phyloP scores from a whole-genome alignment of 2,329 filamentous ascomycete genomes.

The Sporothrix pseudoabietina region DNA sequence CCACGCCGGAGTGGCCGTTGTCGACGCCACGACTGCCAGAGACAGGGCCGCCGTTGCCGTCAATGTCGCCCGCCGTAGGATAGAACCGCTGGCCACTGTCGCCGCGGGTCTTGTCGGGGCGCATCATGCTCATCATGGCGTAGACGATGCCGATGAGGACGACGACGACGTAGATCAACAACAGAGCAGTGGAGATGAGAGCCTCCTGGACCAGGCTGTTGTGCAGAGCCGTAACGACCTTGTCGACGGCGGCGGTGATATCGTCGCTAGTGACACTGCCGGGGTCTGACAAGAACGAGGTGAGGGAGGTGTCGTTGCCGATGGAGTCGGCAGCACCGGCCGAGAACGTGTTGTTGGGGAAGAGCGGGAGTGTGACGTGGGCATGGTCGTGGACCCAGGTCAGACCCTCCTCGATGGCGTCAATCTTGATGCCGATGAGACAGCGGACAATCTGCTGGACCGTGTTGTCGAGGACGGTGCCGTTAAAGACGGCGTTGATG shows the following conservation, averaged over 20 bases:
- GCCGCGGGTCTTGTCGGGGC: slow-evolving; percentile 60
- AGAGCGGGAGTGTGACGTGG: slow-evolving; percentile 75
- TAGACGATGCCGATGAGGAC: slow-evolving; percentile 73
- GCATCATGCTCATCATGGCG: slow-evolving; percentile 62
- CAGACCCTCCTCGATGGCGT: slow-evolving; percentile 81
- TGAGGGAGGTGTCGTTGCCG: slow-evolving; percentile 59
- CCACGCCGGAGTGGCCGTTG: slow-evolving; percentile 3
- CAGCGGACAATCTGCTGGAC: slow-evolving; percentile 81
- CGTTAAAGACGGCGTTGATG: slow-evolving; percentile 77
- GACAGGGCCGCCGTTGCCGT: neutral
- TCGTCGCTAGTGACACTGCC: slow-evolving; percentile 75
- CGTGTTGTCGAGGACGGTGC: slow-evolving; percentile 76
- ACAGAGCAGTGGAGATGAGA: slow-evolving; percentile 72
- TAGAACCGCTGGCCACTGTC: slow-evolving; percentile 56
- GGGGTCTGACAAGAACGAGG: slow-evolving; percentile 76
- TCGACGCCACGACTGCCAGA: neutral
- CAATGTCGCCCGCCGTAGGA: neutral
- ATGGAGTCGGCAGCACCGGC: slow-evolving; percentile 68
- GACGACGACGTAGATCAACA: slow-evolving; percentile 77
- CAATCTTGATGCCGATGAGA: slow-evolving; percentile 84
- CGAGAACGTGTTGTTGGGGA: slow-evolving; percentile 81
- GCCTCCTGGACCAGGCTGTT: slow-evolving; percentile 73
- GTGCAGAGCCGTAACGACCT: slow-evolving; percentile 68
- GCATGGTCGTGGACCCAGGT: slow-evolving; percentile 92
- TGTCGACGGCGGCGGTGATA: slow-evolving; percentile 73